Evolutionary conservation across 1,284 basidiomycete genomes (phyloP).

Genomic region (Cutaneotrichosporon sp.): DNA sequence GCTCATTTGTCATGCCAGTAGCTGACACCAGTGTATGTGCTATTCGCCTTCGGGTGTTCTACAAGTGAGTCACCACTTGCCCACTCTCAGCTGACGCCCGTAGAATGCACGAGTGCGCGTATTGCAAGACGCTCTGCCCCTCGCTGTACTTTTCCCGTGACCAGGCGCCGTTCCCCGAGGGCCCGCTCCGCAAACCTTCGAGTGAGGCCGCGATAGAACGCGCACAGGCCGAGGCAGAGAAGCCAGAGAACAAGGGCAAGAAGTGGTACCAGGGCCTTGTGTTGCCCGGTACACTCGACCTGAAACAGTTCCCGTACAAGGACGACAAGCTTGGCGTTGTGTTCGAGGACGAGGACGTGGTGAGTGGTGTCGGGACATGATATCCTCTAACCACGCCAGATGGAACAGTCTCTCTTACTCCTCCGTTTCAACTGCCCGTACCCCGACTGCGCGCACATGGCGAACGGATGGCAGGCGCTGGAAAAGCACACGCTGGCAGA

Average conservation of each 20-base stretch:
- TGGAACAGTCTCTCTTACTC: constrained; percentile 88
- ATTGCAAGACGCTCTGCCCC: constrained; percentile 87
- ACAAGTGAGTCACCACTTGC: constrained; percentile 57
- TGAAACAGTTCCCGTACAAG: constrained; percentile 53
- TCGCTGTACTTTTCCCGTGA: constrained; percentile 77
- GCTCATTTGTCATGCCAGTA: constrained; percentile 31
- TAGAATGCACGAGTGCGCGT: constrained; percentile 77
- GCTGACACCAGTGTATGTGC: constrained; percentile 78
- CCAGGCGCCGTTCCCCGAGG: constrained; percentile 61
- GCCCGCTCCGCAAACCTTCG: constrained; percentile 53
- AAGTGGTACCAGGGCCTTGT: constrained; percentile 39
- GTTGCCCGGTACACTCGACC: constrained; percentile 40
- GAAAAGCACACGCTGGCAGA: constrained; percentile 55
- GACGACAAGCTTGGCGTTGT: constrained; percentile 73
- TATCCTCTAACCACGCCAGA: constrained; percentile 49
- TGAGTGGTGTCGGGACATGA: constrained; percentile 18
- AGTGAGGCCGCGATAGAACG: constrained; percentile 39
- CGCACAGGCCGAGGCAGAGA: constrained; percentile 35
- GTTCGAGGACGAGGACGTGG: constrained; percentile 84
- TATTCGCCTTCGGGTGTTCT: constrained; percentile 81
- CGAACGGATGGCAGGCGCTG: constrained; percentile 80
- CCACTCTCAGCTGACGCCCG: background rate
- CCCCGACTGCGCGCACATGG: constrained; percentile 72
- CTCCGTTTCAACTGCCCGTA: constrained; percentile 84
- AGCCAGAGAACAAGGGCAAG: constrained; percentile 35